Conservation (phyloP, 1,284 basidiomycete genomes). For the Laetiporus sulphureus region DNA sequence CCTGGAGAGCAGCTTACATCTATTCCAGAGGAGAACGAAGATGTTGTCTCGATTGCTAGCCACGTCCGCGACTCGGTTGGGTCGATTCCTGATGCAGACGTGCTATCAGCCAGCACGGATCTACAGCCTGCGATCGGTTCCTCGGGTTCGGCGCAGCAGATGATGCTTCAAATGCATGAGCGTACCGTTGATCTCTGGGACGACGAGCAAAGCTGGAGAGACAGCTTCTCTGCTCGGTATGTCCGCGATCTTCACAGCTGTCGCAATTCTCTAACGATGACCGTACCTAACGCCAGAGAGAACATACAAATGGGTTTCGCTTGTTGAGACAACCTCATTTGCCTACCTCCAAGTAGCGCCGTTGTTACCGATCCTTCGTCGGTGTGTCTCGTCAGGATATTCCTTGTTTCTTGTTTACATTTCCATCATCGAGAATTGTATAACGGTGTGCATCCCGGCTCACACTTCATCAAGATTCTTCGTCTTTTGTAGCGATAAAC, state of each 20-base stretch:
- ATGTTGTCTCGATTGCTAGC: conserved; percentile 37
- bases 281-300: too few species aligned
- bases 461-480: too few species aligned
- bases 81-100: conserved; percentile 5
- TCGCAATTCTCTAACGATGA: too few species aligned
- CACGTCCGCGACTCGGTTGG: conserved; percentile 15
- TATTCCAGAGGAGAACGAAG: conserved; percentile 25
- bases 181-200: conserved; percentile 4
- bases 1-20: conserved; percentile 21
- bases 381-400: too few species aligned
- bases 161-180: background rate
- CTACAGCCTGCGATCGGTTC: background rate
- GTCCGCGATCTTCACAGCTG: too few species aligned
- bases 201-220: conserved; percentile 16
- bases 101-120: conserved; percentile 3
- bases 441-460: too few species aligned
- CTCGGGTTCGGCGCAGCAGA: background rate
- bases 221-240: conserved; percentile 14
- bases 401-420: too few species aligned
- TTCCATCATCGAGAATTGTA: background rate
- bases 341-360: too few species aligned
- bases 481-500: too few species aligned
- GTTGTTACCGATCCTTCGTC: too few species aligned
- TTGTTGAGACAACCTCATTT: background rate
- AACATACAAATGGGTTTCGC: background rate